Evolutionary conservation across 2,329 filamentous ascomycete species (phyloP).

Genomic region (Botryosphaeria dothidea): DNA sequence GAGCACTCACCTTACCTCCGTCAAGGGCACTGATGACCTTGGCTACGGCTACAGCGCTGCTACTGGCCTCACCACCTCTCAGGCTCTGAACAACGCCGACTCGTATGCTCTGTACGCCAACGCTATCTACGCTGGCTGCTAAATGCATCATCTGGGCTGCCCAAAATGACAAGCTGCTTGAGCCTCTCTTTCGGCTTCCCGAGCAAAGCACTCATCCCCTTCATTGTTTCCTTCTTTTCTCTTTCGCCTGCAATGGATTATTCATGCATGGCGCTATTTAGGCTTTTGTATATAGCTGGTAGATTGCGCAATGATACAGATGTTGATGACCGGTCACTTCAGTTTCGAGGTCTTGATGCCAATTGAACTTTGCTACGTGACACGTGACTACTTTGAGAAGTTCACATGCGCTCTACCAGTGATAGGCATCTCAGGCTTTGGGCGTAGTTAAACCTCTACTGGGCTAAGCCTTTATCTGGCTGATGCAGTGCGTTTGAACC

Average conservation of each 20-base stretch:
- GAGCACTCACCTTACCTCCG: constrained; percentile 61
- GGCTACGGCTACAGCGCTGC: constrained; percentile 51
- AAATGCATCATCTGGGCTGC: constrained; percentile 17
- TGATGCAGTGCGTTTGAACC: too few species aligned
- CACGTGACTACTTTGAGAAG: neutral
- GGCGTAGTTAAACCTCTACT: too few species aligned
- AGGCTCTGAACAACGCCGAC: constrained; percentile 66
- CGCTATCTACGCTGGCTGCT: constrained; percentile 45
- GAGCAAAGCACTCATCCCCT: neutral
- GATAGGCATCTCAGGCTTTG: too few species aligned
- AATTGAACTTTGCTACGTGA: neutral
- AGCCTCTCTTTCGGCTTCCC: neutral
- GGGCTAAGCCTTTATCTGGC: too few species aligned
- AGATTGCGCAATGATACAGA: neutral
- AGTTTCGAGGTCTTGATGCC: neutral
- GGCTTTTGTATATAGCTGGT: constrained; percentile 10
- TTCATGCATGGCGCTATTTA: neutral
- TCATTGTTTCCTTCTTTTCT: neutral
- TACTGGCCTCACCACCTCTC: constrained; percentile 36
- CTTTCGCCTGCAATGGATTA: neutral
- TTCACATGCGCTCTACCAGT: too few species aligned
- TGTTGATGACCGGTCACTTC: neutral
- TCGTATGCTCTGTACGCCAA: constrained; percentile 57
- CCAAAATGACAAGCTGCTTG: neutral
- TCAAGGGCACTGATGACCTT: constrained; percentile 60